Percentiles rank a stretch among this genome's conserved stretches.
Evolutionary conservation across 345 rosid genomes (phyloP).

Genomic region (Rhodamnia argentea): DNA sequence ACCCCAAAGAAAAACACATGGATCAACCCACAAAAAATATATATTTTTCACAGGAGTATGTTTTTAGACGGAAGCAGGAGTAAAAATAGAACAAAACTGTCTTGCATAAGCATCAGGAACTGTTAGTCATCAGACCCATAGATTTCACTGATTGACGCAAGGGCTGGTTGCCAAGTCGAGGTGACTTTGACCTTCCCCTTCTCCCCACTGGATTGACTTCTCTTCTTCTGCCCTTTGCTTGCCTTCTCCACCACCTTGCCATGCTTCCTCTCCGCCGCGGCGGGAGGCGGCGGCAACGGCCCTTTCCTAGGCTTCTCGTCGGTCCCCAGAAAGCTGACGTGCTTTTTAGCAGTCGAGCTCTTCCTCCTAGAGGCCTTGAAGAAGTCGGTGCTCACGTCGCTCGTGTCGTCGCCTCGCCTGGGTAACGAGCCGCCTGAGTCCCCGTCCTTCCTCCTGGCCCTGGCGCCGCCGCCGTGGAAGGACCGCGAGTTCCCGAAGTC

Average conservation of each 20-base stretch:
- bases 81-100: neutral
- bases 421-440: neutral
- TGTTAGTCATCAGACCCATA: neutral
- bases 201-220: neutral
- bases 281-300: neutral
- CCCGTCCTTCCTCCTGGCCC: neutral
- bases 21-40: neutral
- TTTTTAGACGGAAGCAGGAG: neutral
- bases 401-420: neutral
- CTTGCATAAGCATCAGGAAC: neutral
- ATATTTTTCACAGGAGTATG: neutral
- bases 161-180: neutral
- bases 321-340: slow-evolving; percentile 15
- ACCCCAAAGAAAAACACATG: neutral
- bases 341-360: slow-evolving; percentile 1
- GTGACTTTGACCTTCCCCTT: slow-evolving; percentile 12
- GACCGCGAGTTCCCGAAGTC: neutral
- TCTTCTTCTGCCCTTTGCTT: neutral
- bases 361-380: neutral
- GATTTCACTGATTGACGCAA: neutral
- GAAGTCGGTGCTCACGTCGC: neutral
- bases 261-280: neutral
- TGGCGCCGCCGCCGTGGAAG: neutral
- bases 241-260: neutral
- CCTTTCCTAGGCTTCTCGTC: slow-evolving; percentile 12